Conservation (phyloP, 805 yeast genomes). For the Candida suzukii region DNA sequence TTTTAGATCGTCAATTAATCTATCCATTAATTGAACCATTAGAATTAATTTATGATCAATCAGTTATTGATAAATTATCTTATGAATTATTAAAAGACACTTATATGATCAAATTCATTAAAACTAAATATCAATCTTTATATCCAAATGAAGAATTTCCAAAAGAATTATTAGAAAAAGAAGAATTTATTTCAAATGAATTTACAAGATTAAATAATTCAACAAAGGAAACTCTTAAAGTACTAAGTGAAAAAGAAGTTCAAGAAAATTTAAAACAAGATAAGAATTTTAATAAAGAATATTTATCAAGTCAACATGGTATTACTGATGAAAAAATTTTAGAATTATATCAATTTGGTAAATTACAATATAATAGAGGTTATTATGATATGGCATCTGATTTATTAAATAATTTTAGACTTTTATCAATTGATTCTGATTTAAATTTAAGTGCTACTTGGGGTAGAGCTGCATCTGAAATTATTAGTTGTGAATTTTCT, state of each 20-base stretch:
- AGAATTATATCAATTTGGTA: constrained; percentile 51
- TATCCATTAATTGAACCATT: constrained; percentile 46
- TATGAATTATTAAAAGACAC: constrained; percentile 51
- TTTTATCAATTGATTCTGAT: constrained; percentile 44
- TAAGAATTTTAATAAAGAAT: constrained; percentile 43
- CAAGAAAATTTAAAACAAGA: constrained; percentile 48
- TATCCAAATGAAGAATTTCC: constrained; percentile 34
- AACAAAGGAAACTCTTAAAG: constrained; percentile 38
- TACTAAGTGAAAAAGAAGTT: constrained; percentile 41
- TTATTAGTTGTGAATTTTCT: constrained; percentile 45
- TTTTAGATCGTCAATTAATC: constrained; percentile 55
- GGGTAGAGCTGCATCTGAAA: constrained; percentile 62
- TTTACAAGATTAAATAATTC: constrained; percentile 31
- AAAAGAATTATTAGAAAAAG: constrained; percentile 32
- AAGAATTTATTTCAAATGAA: constrained; percentile 31
- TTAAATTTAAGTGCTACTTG: constrained; percentile 52
- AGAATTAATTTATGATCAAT: constrained; percentile 36
- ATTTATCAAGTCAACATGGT: constrained; percentile 35
- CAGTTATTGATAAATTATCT: constrained; percentile 38
- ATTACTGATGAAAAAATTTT: constrained; percentile 42
- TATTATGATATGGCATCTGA: constrained; percentile 55
- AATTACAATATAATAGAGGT: constrained; percentile 57
- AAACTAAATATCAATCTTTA: constrained; percentile 35
- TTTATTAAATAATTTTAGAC: constrained; percentile 48
- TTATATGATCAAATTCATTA: constrained; percentile 44